These are phyloP conservation scores for Candida krabiensis DNA, from an alignment of 805 yeast species.

Conservation along the genomic window DNA sequence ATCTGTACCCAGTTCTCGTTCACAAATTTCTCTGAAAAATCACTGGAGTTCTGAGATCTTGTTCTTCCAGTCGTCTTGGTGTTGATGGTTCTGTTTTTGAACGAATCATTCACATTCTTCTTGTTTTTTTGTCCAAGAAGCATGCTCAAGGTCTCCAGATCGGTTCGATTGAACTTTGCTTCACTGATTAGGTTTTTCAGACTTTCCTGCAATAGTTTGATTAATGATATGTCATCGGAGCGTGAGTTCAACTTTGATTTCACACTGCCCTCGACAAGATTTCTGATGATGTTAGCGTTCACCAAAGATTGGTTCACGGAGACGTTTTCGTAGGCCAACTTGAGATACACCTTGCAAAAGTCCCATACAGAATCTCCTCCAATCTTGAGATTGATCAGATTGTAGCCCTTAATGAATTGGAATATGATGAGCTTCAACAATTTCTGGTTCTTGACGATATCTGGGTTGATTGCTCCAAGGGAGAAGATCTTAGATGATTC, in stretches of 20 bases:
- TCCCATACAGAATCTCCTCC: constrained; percentile 66
- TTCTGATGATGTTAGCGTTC: constrained; percentile 41
- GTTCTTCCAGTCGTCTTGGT: background rate
- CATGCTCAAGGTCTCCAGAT: constrained; percentile 44
- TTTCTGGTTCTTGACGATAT: constrained; percentile 54
- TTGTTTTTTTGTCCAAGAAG: constrained; percentile 43
- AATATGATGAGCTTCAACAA: constrained; percentile 51
- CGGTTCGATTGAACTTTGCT: constrained; percentile 45
- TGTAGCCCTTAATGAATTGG: constrained; percentile 48
- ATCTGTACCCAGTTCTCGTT: constrained; percentile 55
- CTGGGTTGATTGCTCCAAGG: constrained; percentile 71
- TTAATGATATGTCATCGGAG: constrained; percentile 48
- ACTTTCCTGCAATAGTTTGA: constrained; percentile 50
- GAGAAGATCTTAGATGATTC: constrained; percentile 64
- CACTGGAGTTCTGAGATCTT: constrained; percentile 6
- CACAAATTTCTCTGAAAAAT: constrained; percentile 57
- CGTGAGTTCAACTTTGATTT: constrained; percentile 49
- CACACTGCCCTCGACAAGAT: constrained; percentile 54
- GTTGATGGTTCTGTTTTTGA: constrained; percentile 20
- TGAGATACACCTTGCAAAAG: constrained; percentile 54
- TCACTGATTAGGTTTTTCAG: constrained; percentile 47
- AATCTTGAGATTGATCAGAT: constrained; percentile 56
- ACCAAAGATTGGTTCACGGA: constrained; percentile 32
- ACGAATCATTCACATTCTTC: constrained; percentile 19
- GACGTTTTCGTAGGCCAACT: constrained; percentile 30